Percentiles rank a stretch among this genome's conserved stretches.
Evolutionary conservation across 2,329 filamentous ascomycete species (phyloP).

Genomic region (Neonectria neomacrospora): DNA sequence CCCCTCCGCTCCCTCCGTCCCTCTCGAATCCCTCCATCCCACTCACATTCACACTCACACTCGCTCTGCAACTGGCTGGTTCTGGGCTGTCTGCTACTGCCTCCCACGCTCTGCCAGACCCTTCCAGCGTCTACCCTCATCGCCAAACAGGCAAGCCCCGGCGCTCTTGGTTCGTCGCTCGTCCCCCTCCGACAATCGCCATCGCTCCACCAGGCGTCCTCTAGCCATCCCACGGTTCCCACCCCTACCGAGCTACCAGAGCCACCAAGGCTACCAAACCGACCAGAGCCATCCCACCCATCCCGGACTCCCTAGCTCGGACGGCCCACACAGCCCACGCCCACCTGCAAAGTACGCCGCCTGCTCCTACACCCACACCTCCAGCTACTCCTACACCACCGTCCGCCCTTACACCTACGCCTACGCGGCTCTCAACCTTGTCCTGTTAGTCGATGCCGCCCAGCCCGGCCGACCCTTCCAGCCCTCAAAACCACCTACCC

Average conservation of each 20-base stretch:
- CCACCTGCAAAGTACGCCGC: too few relatives aligned
- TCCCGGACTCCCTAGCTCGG: slow-evolving; percentile 32
- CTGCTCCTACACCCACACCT: slow-evolving; percentile 20
- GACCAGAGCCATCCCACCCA: slow-evolving; percentile 36
- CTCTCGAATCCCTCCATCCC: slow-evolving; percentile 25
- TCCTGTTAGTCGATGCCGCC: slow-evolving; percentile 44
- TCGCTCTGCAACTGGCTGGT: slow-evolving; percentile 23
- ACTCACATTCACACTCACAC: slow-evolving; percentile 1
- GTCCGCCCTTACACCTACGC: slow-evolving; percentile 24
- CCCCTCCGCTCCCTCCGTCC: too few relatives aligned
- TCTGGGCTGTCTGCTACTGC: slow-evolving; percentile 19
- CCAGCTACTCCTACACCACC: slow-evolving; percentile 36
- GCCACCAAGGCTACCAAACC: slow-evolving; percentile 21
- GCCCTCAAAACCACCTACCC: slow-evolving; percentile 44
- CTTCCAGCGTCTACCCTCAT: slow-evolving; percentile 20
- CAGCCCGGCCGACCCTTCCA: slow-evolving; percentile 39
- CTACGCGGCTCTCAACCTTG: slow-evolving; percentile 47
- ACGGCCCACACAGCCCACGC: slow-evolving; percentile 42
- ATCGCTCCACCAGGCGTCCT: slow-evolving; percentile 27
- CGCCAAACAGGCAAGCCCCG: slow-evolving; percentile 17
- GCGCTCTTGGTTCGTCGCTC: slow-evolving; percentile 20
- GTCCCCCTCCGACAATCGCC: slow-evolving; percentile 20
- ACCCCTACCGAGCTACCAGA: slow-evolving; percentile 29
- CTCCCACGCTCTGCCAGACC: too few relatives aligned
- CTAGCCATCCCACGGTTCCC: slow-evolving; percentile 19